Evolutionary conservation across 306 rosid species (phyloP), one percentile per base, ranked within the genome.

Genomic region (Canavalia gladiata): DNA sequence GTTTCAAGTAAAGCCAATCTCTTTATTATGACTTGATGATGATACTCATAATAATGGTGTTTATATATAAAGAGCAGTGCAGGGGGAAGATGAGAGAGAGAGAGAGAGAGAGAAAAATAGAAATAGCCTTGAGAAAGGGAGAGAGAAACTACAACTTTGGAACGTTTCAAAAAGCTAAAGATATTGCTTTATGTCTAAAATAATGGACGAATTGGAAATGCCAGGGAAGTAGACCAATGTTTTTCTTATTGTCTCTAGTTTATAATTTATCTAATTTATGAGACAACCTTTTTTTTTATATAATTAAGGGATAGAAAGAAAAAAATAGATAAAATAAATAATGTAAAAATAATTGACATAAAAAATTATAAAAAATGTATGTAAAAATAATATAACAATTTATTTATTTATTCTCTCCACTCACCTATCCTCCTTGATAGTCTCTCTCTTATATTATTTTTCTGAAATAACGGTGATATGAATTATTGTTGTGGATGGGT

Each of bases 81-180:
- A 18, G 25, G 58, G 59, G n/a, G 72, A 46, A 52, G 43, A 7
- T 1, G 49, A 45, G 42, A 47, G 41, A 41, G 42, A 42, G 49
- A 2, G 75, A 56, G 49, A 45, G 42, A 47, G 41, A 41, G 42
- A 42, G 49, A 2, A 71, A 56, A 84, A 73, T 81, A 68, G 78
- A 75, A 64, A 86, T 71, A 85, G 75, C 94, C 97, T 86, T 88
- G 98, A 94, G 95, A 82, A 70, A 72, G 81, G 78, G 74, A 75
- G 84, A 81, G 86, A 74, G 62, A 43, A 18, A 18, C 25, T 18
- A 18, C 25, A 18, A 75, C 72, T 77, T 84, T 86, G 79, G 66
- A 79, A 65, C 81, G 79, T 87, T 82, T 91, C 90, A 81, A 87
- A 91, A 91, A 86, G 90, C 79, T 80, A 83, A 59, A 66, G 86